Evolutionary conservation across 1,284 basidiomycete genomes (phyloP).

Genomic region (Gymnopus androsaceus): DNA sequence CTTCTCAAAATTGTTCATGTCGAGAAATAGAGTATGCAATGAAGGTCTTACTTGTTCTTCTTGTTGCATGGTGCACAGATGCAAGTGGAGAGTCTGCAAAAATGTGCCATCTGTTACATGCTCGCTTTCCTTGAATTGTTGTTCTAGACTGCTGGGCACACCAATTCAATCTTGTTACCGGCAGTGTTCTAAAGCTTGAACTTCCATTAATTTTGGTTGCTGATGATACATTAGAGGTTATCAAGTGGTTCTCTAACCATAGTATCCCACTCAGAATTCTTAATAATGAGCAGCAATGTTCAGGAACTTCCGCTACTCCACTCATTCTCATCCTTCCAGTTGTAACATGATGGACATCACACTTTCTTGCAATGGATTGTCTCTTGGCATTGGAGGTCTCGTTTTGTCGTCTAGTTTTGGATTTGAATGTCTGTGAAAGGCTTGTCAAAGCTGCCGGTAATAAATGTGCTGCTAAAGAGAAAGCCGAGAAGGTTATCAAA

Average conservation of each 20-base stretch:
- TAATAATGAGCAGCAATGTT: constrained; percentile 20
- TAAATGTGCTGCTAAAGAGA: not conserved
- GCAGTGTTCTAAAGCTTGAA: constrained; percentile 28
- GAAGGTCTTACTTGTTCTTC: constrained; percentile 18
- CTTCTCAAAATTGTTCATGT: constrained; percentile 27
- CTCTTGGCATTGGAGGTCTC: constrained; percentile 23
- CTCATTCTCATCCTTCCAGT: constrained; percentile 32
- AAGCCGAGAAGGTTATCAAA: not conserved
- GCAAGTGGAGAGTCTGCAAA: constrained; percentile 33
- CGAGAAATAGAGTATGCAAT: constrained; percentile 26
- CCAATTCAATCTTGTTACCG: constrained; percentile 35
- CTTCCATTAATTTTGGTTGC: constrained; percentile 16
- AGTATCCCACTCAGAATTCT: constrained; percentile 29
- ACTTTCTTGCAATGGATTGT: constrained; percentile 26
- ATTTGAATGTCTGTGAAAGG: not conserved
- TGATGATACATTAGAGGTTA: constrained; percentile 26
- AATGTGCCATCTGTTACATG: constrained; percentile 27
- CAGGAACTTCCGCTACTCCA: not conserved
- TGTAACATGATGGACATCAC: constrained; percentile 34
- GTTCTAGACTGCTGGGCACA: constrained; percentile 36
- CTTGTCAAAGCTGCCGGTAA: not conserved
- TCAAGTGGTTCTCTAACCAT: constrained; percentile 39
- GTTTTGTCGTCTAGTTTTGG: constrained; percentile 11
- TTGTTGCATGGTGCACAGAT: constrained; percentile 33
- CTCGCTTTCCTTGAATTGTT: constrained; percentile 24